These are phyloP conservation scores for Chalciporus pseudorubinellus DNA, from an alignment of 768 basidiomycete species.

Conservation along the genomic window DNA sequence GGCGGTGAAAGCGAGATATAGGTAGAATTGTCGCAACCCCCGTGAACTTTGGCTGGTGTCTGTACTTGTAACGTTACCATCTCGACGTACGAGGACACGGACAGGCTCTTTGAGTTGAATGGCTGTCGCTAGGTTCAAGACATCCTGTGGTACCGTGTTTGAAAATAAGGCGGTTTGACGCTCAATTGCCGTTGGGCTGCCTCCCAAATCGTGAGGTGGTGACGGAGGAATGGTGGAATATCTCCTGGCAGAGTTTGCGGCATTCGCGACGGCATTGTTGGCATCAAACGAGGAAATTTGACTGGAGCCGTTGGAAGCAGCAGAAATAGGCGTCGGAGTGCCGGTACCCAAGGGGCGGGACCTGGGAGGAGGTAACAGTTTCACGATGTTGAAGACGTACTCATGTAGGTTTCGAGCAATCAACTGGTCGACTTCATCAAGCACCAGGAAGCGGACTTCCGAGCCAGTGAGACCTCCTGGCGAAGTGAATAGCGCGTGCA, in stretches of 20 bases:
- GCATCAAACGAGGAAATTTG: constrained; percentile 51
- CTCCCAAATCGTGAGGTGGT: constrained; percentile 40
- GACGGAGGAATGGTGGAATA: constrained; percentile 55
- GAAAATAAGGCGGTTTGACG: constrained; percentile 95
- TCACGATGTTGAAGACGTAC: constrained; percentile 90
- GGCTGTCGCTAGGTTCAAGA: constrained; percentile 89
- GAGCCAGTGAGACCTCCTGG: constrained; percentile 74
- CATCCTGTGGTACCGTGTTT: constrained; percentile 97
- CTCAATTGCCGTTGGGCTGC: constrained; percentile 49
- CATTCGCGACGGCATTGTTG: constrained; percentile 32
- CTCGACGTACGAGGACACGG: constrained; percentile 92
- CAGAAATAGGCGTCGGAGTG: constrained; percentile 33
- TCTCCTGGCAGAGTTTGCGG: constrained; percentile 48
- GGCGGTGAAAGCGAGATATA: constrained; percentile 93
- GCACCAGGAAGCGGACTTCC: constrained; percentile 89
- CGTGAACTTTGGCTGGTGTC: constrained; percentile 72
- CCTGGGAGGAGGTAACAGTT: constrained; percentile 85
- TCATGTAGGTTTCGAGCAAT: constrained; percentile 97
- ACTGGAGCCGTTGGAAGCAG: constrained; percentile 31
- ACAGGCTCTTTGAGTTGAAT: constrained; percentile 96
- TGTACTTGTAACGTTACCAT: constrained; percentile 74
- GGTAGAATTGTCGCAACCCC: constrained; percentile 91
- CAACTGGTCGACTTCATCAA: constrained; percentile 97
- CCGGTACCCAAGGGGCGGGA: constrained; percentile 50
- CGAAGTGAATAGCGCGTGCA: constrained; percentile 86